Percentiles rank a stretch among this genome's conserved stretches.
These are phyloP conservation scores for Biscutella auriculata DNA, from an alignment of 441 rosid species.

Conservation along the genomic window DNA sequence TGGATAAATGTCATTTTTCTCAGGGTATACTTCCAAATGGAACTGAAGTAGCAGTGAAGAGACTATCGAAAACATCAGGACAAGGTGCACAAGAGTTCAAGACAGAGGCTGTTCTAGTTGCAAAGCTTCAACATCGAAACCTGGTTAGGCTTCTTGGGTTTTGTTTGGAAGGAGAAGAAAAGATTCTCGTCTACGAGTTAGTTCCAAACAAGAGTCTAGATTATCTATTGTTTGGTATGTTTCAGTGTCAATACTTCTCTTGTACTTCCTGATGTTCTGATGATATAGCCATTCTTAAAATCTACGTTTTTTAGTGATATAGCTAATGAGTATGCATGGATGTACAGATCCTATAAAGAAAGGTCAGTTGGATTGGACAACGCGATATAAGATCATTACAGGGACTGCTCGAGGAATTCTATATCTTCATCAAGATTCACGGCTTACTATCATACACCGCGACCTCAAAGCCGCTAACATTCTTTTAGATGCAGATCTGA, in stretches of 20 bases:
- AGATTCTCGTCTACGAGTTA: conserved; percentile 30
- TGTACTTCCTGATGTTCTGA: neutral
- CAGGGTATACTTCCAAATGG: conserved; percentile 29
- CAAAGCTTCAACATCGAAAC: conserved; percentile 40
- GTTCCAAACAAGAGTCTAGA: conserved; percentile 38
- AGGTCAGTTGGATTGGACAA: conserved; percentile 29
- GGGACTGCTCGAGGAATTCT: conserved; percentile 33
- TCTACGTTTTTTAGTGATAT: neutral
- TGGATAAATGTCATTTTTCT: neutral
- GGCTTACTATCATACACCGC: conserved; percentile 13
- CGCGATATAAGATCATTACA: conserved; percentile 26
- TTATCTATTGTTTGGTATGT: conserved; percentile 29
- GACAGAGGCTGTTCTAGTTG: conserved; percentile 30
- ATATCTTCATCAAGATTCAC: conserved; percentile 19
- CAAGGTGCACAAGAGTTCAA: conserved; percentile 35
- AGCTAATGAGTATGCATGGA: neutral
- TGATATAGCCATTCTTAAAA: neutral
- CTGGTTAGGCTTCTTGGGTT: conserved; percentile 33
- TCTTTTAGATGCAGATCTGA: conserved; percentile 23
- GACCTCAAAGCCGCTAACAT: conserved; percentile 14
- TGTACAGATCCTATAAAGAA: conserved; percentile 22
- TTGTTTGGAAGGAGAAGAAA: conserved; percentile 26
- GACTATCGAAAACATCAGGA: conserved; percentile 19
- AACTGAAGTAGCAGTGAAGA: conserved; percentile 28
- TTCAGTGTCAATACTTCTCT: neutral